Evolutionary conservation across 2,329 filamentous ascomycete genomes (phyloP).

Genomic region (Colletotrichum lini): DNA sequence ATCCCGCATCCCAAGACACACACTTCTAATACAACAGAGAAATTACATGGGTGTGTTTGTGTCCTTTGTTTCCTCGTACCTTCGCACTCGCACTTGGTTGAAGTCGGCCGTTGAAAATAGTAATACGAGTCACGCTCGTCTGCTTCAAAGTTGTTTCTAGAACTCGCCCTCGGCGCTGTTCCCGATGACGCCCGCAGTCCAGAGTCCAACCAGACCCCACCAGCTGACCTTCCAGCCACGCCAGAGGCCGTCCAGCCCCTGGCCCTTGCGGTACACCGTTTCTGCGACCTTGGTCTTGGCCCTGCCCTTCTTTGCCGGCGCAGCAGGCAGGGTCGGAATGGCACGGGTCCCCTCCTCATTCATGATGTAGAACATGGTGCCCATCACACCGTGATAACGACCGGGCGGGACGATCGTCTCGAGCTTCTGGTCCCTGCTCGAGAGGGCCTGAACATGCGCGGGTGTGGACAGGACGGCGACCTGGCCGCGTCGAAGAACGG

Average conservation of each 20-base stretch:
- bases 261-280: conserved; percentile 70
- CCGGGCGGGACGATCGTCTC: conserved; percentile 87
- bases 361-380: conserved; percentile 90
- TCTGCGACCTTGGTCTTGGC: conserved; percentile 55
- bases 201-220: conserved; percentile 82
- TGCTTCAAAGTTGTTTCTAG: conserved; percentile 49
- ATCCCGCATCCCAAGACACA: conserved; percentile 25
- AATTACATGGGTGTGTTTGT: conserved; percentile 4
- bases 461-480: conserved; percentile 77
- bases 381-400: conserved; percentile 87
- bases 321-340: conserved; percentile 52
- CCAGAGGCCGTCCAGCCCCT: conserved; percentile 78
- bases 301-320: conserved; percentile 52
- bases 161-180: conserved; percentile 74
- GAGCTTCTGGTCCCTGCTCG: conserved; percentile 58
- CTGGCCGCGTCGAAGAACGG: conserved; percentile 90
- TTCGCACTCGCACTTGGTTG: conserved; percentile 7
- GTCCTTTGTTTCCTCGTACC: background rate
- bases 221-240: conserved; percentile 84
- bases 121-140: background rate
- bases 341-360: conserved; percentile 82
- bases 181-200: conserved; percentile 77
- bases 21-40: conserved; percentile 37
- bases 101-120: conserved; percentile 5
- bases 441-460: conserved; percentile 64